phyloP scores from a whole-genome alignment of 1,284 basidiomycete genomes.

The Pyrrhoderma lamaoense region DNA sequence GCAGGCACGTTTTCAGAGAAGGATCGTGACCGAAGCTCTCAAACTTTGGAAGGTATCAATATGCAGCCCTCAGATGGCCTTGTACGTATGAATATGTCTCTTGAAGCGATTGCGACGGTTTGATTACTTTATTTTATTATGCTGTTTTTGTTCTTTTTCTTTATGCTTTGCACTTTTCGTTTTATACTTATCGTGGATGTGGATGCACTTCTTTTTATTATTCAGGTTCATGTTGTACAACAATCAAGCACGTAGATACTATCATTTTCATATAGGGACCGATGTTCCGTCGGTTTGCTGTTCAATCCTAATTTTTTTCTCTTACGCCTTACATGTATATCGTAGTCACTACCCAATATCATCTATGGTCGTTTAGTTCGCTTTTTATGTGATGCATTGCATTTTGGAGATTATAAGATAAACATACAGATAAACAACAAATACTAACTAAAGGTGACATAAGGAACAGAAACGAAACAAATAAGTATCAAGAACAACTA shows the following conservation, averaged over 20 bases:
- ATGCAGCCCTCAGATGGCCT: conserved; percentile 25
- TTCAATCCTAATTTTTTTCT: not conserved
- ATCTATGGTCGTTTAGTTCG: too few relatives aligned
- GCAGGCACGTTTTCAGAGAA: conserved; percentile 29
- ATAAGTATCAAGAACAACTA: conserved; percentile 28
- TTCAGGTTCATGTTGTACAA: conserved; percentile 12
- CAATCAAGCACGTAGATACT: not conserved
- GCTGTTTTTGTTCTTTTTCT: not conserved
- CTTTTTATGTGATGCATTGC: not conserved
- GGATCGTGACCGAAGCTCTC: conserved; percentile 26
- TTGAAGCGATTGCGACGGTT: not conserved
- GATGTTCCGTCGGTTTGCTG: not conserved
- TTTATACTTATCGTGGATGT: not conserved
- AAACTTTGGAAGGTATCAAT: conserved; percentile 30
- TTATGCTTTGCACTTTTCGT: not conserved
- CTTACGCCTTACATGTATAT: not conserved
- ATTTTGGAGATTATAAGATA: conserved; percentile 15
- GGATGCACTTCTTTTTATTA: not conserved
- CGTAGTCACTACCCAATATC: too few relatives aligned
- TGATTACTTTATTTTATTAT: conserved; percentile 5
- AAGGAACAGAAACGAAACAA: conserved; percentile 1
- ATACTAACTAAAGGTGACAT: not conserved
- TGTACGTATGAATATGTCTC: not conserved
- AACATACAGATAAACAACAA: conserved; percentile 11
- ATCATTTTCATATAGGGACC: too few relatives aligned